A percentile compares a stretch with the other conserved stretches of the same genome.
Evolutionary conservation across 352 stramenopile species (phyloP).

Genomic region (Pythium insidiosum): DNA sequence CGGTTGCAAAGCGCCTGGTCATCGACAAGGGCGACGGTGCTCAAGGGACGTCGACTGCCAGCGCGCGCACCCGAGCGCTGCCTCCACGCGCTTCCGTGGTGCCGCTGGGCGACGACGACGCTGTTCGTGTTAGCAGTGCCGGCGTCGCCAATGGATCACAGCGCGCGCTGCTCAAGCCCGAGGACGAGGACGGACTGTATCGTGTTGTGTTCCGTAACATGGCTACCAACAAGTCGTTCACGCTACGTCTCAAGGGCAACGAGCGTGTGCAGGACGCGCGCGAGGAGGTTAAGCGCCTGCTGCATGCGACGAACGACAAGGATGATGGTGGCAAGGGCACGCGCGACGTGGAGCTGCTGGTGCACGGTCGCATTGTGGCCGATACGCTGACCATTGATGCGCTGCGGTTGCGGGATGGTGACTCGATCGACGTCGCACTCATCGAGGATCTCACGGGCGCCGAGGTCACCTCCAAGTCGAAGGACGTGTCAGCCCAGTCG

Average conservation of each 20-base stretch:
- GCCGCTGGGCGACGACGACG: constrained; percentile 47
- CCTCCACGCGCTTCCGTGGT: constrained; percentile 52
- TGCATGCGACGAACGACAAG: constrained; percentile 32
- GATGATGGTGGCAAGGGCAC: too few relatives aligned
- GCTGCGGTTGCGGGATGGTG: constrained; percentile 50
- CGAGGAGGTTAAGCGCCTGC: constrained; percentile 46
- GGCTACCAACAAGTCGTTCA: constrained; percentile 64
- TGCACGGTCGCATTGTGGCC: constrained; percentile 50
- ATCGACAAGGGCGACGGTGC: constrained; percentile 17
- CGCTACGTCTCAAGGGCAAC: constrained; percentile 34
- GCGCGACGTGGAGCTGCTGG: constrained; percentile 59
- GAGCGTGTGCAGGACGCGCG: constrained; percentile 50
- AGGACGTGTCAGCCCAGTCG: background rate
- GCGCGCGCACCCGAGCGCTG: too few relatives aligned
- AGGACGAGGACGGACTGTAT: constrained; percentile 47
- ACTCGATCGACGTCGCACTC: constrained; percentile 61
- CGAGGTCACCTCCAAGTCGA: too few relatives aligned
- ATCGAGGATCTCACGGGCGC: constrained; percentile 28
- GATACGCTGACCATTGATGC: constrained; percentile 34
- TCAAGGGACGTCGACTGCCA: too few relatives aligned
- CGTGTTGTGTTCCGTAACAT: constrained; percentile 55
- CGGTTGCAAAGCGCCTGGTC: constrained; percentile 14
- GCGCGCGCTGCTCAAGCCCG: constrained; percentile 23
- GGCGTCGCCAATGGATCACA: background rate
- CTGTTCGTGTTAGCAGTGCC: too few relatives aligned